Conservation (phyloP, 345 rosid genomes). For the Limnanthes douglasii region DNA sequence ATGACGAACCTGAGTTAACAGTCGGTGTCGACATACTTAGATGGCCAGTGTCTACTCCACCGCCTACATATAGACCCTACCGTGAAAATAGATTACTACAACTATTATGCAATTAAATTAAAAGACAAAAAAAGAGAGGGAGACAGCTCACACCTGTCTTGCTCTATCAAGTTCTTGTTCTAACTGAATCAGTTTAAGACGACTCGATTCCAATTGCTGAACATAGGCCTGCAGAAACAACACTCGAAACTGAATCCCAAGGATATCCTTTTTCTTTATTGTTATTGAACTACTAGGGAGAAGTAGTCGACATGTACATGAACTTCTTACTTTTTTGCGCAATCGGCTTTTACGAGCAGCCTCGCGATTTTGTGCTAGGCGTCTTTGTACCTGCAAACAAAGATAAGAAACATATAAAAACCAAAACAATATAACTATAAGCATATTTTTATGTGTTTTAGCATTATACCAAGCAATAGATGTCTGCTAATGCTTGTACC, state of each 20-base stretch:
- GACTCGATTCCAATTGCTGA: slow-evolving; percentile 87
- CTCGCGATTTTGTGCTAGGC: slow-evolving; percentile 94
- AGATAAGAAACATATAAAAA: no score
- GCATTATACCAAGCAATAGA: neutral
- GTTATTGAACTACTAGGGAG: no score
- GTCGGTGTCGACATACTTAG: slow-evolving; percentile 35
- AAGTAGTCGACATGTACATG: no score
- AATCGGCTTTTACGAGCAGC: slow-evolving; percentile 98
- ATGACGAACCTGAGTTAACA: slow-evolving; percentile 58
- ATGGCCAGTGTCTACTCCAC: slow-evolving; percentile 38
- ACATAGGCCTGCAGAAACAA: slow-evolving; percentile 67
- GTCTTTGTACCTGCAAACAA: slow-evolving; percentile 52
- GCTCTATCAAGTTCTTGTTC: slow-evolving; percentile 77
- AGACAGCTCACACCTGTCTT: slow-evolving; percentile 23
- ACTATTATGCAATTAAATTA: neutral
- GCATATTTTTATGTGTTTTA: neutral
- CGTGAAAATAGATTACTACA: neutral
- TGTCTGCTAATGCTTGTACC: neutral
- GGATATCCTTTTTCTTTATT: no score
- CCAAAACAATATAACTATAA: neutral
- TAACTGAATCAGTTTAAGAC: slow-evolving; percentile 66
- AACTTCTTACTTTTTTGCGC: slow-evolving; percentile 62
- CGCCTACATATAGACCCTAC: slow-evolving; percentile 20
- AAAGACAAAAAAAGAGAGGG: neutral
- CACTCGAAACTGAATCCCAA: slow-evolving; percentile 4